These are phyloP conservation scores for Curvularia spicifera DNA, from an alignment of 2,329 filamentous ascomycete genomes.

Conservation along the genomic window DNA sequence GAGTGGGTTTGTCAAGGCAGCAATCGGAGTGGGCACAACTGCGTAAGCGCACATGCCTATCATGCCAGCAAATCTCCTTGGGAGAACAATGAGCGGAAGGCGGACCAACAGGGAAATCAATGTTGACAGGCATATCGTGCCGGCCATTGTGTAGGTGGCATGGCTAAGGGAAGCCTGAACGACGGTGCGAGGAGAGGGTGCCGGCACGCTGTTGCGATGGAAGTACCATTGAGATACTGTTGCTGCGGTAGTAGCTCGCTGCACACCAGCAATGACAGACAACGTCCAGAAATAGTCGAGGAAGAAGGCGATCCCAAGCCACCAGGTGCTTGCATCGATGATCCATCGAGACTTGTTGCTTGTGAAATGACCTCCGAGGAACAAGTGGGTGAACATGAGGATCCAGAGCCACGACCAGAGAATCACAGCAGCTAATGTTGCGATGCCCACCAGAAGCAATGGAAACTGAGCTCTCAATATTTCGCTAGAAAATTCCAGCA, in stretches of 20 bases:
- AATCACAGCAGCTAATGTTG: conserved; percentile 75
- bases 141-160: conserved; percentile 84
- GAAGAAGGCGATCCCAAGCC: conserved; percentile 90
- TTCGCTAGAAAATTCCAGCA: conserved; percentile 89
- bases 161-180: conserved; percentile 84
- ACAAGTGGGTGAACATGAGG: conserved; percentile 93
- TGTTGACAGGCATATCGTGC: conserved; percentile 88
- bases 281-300: conserved; percentile 96
- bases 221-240: conserved; percentile 99
- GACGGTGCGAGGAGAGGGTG: conserved; percentile 78
- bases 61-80: conserved; percentile 72
- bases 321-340: conserved; percentile 89
- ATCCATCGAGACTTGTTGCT: conserved; percentile 67
- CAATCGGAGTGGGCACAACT: conserved; percentile 83
- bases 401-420: conserved; percentile 96
- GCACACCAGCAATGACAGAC: conserved; percentile 83
- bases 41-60: conserved; percentile 76
- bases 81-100: conserved; percentile 83
- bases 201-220: conserved; percentile 81
- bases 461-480: conserved; percentile 86
- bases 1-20: conserved; percentile 86
- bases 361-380: conserved; percentile 86
- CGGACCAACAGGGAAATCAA: conserved; percentile 80
- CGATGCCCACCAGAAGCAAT: conserved; percentile 82
- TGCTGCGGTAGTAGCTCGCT: conserved; percentile 89